Evolutionary conservation across 495 filamentous ascomycete species (phyloP), one percentile per base, ranked within the genome.

Genomic region (Lentithecium fluviatile): DNA sequence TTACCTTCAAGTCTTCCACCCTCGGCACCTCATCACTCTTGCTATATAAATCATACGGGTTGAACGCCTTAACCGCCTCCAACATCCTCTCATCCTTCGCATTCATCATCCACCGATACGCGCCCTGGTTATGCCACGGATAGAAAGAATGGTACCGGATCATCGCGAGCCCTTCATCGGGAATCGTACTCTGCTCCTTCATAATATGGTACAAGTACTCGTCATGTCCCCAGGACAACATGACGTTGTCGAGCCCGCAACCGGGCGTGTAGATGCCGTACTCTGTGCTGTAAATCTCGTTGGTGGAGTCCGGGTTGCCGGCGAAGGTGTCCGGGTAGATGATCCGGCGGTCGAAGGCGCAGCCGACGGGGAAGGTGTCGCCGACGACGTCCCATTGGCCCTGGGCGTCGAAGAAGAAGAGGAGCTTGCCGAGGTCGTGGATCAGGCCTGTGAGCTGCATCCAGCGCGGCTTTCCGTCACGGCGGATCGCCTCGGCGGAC

Each of bases 341-440:
- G 73, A 89, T 90, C 34, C 79, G 75, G 45, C 85, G 76, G 62
- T 90, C 86, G 62, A 93, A 95, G 46, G 76, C 82, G 67, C 89
- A 92, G 52, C 91, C 91, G n/a, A 96, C 88, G 29, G 91, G 90
- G 75, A 95, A 95, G 0, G 89, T 93, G 67, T 96, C 91, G 15
- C 91, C 91, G 11, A 96, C 90, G 13, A 95, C 89, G 68, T 94
- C 91, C 91, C 91, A 95, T 71, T 96, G 91, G 46, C 91, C 90
- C 57, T 86, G 74, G 10, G 86, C 88, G 50, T 83, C 86, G 73
- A 85, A 89, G 76, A 94, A 91, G 79, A 84, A 93, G 32, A 95
- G 82, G 15, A 95, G 80, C 75, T 95, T 96, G 63, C 91, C 91
- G 13, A 95, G 79, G 63, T 95, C 91, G 73, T 96, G 91, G 64